phyloP scores from a whole-genome alignment of 345 rosid genomes.

The Rhizophora mangle region DNA sequence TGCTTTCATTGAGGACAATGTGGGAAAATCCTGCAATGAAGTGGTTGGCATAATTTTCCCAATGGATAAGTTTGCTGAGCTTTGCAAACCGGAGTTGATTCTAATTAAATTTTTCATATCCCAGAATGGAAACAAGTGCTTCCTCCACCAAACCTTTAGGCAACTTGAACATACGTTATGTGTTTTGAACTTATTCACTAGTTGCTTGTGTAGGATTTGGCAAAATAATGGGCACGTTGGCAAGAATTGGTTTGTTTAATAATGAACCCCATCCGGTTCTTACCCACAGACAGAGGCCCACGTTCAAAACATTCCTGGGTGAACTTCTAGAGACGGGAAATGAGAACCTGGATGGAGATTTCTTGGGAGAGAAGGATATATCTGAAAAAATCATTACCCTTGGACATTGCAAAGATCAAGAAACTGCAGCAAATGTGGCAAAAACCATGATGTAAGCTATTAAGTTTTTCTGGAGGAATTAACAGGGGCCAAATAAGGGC shows the following conservation, averaged over 20 bases:
- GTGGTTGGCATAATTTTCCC: background rate
- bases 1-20: conserved; percentile 3
- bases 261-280: conserved; percentile 49
- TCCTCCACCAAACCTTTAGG: background rate
- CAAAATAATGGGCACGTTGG: conserved; percentile 64
- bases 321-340: conserved; percentile 39
- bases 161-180: background rate
- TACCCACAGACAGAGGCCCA: conserved; percentile 33
- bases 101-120: background rate
- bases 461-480: conserved; percentile 5
- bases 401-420: conserved; percentile 58
- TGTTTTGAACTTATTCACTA: conserved; percentile 5
- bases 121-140: background rate
- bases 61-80: too few relatives aligned
- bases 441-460: conserved; percentile 64
- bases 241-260: conserved; percentile 67
- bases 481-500: background rate
- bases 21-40: background rate
- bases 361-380: conserved; percentile 53
- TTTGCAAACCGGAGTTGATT: background rate
- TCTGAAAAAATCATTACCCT: conserved; percentile 49
- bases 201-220: conserved; percentile 57
- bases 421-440: conserved; percentile 55
- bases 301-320: conserved; percentile 53
- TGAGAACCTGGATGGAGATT: conserved; percentile 25